These are phyloP conservation scores for Aspergillus asperescens DNA, from an alignment of 495 filamentous ascomycete species.

Conservation along the genomic window DNA sequence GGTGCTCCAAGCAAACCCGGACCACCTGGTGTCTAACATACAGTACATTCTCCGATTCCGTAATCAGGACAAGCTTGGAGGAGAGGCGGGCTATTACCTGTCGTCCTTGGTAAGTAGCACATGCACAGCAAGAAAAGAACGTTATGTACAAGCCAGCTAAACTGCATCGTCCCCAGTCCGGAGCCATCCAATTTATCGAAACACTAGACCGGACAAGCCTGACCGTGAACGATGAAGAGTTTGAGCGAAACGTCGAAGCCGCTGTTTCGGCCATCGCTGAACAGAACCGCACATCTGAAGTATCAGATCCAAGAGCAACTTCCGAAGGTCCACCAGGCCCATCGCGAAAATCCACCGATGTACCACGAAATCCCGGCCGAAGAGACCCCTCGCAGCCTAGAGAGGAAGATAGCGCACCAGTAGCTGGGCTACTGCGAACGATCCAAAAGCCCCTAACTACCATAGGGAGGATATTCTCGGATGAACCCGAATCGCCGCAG, in stretches of 20 bases:
- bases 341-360: constrained; percentile 51
- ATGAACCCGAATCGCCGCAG: constrained; percentile 52
- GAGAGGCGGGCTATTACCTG: constrained; percentile 96
- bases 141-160: neutral
- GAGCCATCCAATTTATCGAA: constrained; percentile 95
- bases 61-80: constrained; percentile 93
- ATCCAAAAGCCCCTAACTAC: constrained; percentile 90
- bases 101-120: constrained; percentile 71
- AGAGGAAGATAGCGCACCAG: constrained; percentile 69
- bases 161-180: constrained; percentile 55
- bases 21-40: constrained; percentile 93
- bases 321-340: constrained; percentile 30
- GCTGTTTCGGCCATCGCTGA: constrained; percentile 96
- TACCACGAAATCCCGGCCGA: constrained; percentile 46
- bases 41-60: constrained; percentile 97
- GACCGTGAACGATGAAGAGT: constrained; percentile 90
- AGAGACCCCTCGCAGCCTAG: constrained; percentile 38
- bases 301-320: constrained; percentile 54
- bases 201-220: constrained; percentile 89
- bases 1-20: constrained; percentile 87
- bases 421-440: constrained; percentile 78
- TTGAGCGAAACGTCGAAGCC: constrained; percentile 89
- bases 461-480: constrained; percentile 96
- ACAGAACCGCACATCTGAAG: constrained; percentile 58
- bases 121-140: neutral